phyloP scores from a whole-genome alignment of 75 land plant genomes.

The Isoetes taiwanensis region DNA sequence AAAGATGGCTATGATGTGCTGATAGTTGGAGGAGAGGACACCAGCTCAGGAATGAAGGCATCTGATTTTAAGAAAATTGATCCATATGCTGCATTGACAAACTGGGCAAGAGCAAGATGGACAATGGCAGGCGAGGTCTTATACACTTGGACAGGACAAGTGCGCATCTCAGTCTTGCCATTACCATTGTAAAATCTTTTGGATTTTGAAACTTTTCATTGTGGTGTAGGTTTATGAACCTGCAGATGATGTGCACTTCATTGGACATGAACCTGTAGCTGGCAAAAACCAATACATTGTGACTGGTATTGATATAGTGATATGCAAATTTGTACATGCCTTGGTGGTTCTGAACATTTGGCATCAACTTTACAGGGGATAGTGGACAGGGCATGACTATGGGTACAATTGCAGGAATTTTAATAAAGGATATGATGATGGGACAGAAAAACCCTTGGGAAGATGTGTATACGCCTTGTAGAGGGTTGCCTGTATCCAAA shows the following conservation, averaged over 20 bases:
- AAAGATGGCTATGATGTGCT: slow-evolving; percentile 24
- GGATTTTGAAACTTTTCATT: neutral
- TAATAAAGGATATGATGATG: slow-evolving; percentile 23
- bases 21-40: slow-evolving; percentile 32
- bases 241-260: slow-evolving; percentile 19
- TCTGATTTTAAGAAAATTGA: slow-evolving; percentile 14
- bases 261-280: slow-evolving; percentile 19
- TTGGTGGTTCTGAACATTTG: neutral
- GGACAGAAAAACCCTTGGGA: slow-evolving; percentile 22
- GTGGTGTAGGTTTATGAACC: slow-evolving; percentile 24
- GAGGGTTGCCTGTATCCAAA: slow-evolving; percentile 3
- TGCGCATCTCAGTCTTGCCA: neutral
- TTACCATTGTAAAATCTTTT: neutral
- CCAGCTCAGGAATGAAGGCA: slow-evolving; percentile 25
- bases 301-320: neutral
- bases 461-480: slow-evolving; percentile 18
- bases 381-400: slow-evolving; percentile 35
- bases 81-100: slow-evolving; percentile 16
- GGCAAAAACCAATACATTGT: neutral
- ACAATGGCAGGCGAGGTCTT: slow-evolving; percentile 24
- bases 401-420: slow-evolving; percentile 28
- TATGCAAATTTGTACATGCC: neutral
- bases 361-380: slow-evolving; percentile 17
- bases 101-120: slow-evolving; percentile 28
- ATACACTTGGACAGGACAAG: slow-evolving; percentile 35